Evolutionary conservation across 495 filamentous ascomycete species (phyloP).

Genomic region (Penicillium pulvis): DNA sequence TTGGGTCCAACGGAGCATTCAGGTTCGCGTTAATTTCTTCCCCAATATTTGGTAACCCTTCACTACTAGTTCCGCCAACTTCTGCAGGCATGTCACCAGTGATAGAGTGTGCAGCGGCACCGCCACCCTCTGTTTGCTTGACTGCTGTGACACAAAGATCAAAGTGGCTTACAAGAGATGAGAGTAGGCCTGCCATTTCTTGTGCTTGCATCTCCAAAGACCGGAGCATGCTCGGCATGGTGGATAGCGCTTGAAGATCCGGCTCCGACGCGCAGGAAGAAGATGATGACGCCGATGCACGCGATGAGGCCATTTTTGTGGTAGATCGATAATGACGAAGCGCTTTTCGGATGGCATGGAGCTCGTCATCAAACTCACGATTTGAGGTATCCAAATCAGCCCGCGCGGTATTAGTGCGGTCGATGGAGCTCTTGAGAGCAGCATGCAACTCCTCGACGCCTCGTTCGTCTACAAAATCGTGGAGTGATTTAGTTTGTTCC

Average conservation of each 20-base stretch:
- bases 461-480: conserved; percentile 88
- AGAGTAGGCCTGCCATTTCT: conserved; percentile 78
- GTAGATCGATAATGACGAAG: conserved; percentile 48
- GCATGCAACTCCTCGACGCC: conserved; percentile 70
- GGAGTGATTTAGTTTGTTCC: conserved; percentile 68
- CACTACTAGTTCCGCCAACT: conserved; percentile 54
- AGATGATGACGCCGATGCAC: conserved; percentile 42
- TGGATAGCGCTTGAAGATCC: conserved; percentile 44
- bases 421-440: conserved; percentile 68
- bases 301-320: conserved; percentile 44
- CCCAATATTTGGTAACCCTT: conserved; percentile 56
- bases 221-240: conserved; percentile 68
- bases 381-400: conserved; percentile 52
- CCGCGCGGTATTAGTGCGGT: conserved; percentile 56
- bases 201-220: conserved; percentile 76
- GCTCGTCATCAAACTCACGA: conserved; percentile 55
- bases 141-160: conserved; percentile 93
- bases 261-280: conserved; percentile 40
- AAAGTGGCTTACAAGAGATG: conserved; percentile 86
- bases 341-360: conserved; percentile 62
- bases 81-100: conserved; percentile 61
- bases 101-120: conserved; percentile 64
- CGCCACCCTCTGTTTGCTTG: conserved; percentile 88
- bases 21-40: conserved; percentile 55
- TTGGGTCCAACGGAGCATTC: conserved; percentile 61